A percentile compares a stretch with the other conserved stretches of the same genome.
phyloP scores from a whole-genome alignment of 805 yeast genomes.

The Diddensiella santjacobensis region DNA sequence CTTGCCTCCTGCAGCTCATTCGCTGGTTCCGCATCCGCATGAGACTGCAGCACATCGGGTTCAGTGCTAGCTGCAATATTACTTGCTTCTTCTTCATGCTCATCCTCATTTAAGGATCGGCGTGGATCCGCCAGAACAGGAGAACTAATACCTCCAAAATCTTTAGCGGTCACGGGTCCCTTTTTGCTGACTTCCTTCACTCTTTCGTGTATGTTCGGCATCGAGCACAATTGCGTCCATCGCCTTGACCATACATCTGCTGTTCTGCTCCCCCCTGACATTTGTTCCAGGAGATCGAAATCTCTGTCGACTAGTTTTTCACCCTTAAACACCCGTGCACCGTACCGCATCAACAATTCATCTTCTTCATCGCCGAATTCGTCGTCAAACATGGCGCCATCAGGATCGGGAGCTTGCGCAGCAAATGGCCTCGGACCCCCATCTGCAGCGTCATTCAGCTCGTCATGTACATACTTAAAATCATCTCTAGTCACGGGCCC shows the following conservation, averaged over 20 bases:
- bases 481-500: background rate
- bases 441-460: background rate
- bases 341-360: background rate
- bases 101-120: no score
- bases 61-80: background rate
- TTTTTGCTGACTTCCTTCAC: background rate
- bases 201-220: background rate
- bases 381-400: background rate
- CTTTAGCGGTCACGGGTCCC: background rate
- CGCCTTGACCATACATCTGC: background rate
- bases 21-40: background rate
- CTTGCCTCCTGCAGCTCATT: no score
- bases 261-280: background rate
- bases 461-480: background rate
- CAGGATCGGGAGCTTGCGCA: background rate
- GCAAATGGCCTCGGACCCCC: background rate
- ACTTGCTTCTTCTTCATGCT: no score
- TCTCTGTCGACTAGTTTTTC: background rate
- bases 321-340: background rate
- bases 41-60: background rate
- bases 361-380: background rate
- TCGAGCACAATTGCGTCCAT: background rate
- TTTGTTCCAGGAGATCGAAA: background rate
- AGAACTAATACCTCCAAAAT: background rate
- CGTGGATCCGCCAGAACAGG: no score